phyloP scores from a whole-genome alignment of 2,329 filamentous ascomycete species.

The Pseudogymnoascus sp. region DNA sequence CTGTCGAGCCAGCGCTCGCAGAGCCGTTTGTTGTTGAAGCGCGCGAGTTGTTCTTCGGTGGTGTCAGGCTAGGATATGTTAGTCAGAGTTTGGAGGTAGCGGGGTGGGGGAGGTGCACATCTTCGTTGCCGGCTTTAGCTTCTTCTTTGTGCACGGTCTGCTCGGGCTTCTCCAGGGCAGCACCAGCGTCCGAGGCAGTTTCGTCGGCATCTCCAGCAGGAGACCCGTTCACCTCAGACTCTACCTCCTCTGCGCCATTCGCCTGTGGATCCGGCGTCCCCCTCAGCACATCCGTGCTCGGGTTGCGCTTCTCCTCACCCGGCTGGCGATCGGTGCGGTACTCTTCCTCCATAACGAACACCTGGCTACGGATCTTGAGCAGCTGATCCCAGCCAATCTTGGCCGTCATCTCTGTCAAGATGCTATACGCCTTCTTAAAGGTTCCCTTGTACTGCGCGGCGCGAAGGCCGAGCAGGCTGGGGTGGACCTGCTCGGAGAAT shows the following conservation, averaged over 20 bases:
- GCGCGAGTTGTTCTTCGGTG: slow-evolving; percentile 69
- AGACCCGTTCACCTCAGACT: slow-evolving; percentile 26
- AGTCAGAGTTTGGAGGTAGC: slow-evolving; percentile 25
- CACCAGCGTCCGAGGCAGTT: slow-evolving; percentile 9
- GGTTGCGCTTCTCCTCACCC: slow-evolving; percentile 55
- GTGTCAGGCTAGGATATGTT: slow-evolving; percentile 46
- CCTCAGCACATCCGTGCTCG: slow-evolving; percentile 72
- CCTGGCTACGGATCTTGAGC: slow-evolving; percentile 87
- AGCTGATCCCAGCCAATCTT: slow-evolving; percentile 98
- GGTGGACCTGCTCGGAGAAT: slow-evolving; percentile 79
- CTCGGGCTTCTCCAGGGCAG: slow-evolving; percentile 66
- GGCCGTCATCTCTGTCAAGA: slow-evolving; percentile 90
- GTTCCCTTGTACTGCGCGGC: slow-evolving; percentile 90
- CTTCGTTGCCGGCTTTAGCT: slow-evolving; percentile 68
- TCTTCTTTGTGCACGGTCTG: slow-evolving; percentile 73
- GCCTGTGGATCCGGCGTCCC: slow-evolving; percentile 56
- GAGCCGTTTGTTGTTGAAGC: slow-evolving; percentile 93
- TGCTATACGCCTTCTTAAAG: slow-evolving; percentile 88
- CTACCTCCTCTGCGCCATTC: slow-evolving; percentile 34
- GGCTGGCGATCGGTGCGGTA: slow-evolving; percentile 84
- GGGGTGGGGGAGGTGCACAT: slow-evolving; percentile 42
- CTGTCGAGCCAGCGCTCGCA: slow-evolving; percentile 98
- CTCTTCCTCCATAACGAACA: slow-evolving; percentile 99
- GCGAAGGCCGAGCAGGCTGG: slow-evolving; percentile 76
- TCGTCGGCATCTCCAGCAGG: slow-evolving; percentile 23